Evolutionary conservation across 2,329 filamentous ascomycete species (phyloP).

Genomic region (Cladophialophora yegresii): DNA sequence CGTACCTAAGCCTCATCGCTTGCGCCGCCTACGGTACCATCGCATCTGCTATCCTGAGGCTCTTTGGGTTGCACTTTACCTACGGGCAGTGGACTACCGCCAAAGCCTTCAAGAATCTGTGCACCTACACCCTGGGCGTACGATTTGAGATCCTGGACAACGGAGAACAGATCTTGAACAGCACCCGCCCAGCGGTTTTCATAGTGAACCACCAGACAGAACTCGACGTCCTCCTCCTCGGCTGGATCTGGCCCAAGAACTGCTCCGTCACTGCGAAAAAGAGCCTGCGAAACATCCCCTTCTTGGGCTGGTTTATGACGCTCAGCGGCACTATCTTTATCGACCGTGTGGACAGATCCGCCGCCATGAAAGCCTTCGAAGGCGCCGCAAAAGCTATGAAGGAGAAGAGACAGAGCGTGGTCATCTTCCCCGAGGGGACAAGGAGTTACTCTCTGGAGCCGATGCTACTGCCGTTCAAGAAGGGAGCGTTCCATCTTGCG

Average conservation of each 20-base stretch:
- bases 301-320: constrained; percentile 93
- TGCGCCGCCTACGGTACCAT: constrained; percentile 73
- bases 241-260: constrained; percentile 83
- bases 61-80: constrained; percentile 67
- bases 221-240: constrained; percentile 90
- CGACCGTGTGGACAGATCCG: constrained; percentile 80
- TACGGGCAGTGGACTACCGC: constrained; percentile 84
- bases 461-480: constrained; percentile 91
- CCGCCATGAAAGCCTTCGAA: constrained; percentile 81
- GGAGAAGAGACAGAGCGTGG: constrained; percentile 62
- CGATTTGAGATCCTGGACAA: constrained; percentile 67
- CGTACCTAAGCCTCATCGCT: constrained; percentile 49
- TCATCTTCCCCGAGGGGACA: constrained; percentile 74
- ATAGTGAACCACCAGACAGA: constrained; percentile 96
- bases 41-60: constrained; percentile 69
- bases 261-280: constrained; percentile 93
- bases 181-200: constrained; percentile 79
- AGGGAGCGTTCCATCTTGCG: constrained; percentile 95
- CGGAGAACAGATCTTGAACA: constrained; percentile 65
- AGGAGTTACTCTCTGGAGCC: constrained; percentile 84
- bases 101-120: constrained; percentile 75
- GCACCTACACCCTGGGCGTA: constrained; percentile 74
- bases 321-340: constrained; percentile 92
- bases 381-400: constrained; percentile 80
- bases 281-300: constrained; percentile 73